phyloP scores from a whole-genome alignment of 257 asterid genomes.

The Plectranthus barbatus region DNA sequence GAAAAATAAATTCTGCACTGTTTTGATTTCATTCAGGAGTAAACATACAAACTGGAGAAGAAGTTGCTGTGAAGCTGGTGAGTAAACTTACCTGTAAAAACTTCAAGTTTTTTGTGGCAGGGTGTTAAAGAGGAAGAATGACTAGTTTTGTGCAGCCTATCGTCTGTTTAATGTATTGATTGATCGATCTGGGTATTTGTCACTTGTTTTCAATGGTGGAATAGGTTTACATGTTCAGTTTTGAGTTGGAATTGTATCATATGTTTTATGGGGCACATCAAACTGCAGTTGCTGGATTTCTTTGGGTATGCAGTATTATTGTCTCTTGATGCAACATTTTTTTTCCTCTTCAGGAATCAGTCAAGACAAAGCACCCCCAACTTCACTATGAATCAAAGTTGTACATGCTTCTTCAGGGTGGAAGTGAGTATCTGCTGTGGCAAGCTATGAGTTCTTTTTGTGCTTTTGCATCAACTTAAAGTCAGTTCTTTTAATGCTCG shows the following conservation, averaged over 20 bases:
- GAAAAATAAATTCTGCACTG: background rate
- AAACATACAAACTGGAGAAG: slow-evolving; percentile 90
- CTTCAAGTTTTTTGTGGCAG: background rate
- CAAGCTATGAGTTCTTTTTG: background rate
- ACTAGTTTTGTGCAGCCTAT: background rate
- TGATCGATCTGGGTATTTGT: background rate
- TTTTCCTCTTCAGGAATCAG: slow-evolving; percentile 59
- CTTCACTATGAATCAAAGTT: slow-evolving; percentile 93
- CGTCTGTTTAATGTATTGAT: background rate
- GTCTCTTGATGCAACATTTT: slow-evolving; percentile 3
- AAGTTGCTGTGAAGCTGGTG: slow-evolving; percentile 95
- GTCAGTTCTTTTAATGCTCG: slow-evolving; percentile 3
- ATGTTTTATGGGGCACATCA: background rate
- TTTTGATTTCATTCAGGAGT: slow-evolving; percentile 45
- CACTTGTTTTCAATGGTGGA: background rate
- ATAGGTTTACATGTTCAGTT: slow-evolving; percentile 5
- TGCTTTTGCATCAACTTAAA: background rate
- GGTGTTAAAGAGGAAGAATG: background rate
- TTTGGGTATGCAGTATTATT: slow-evolving; percentile 7
- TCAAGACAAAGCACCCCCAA: slow-evolving; percentile 92
- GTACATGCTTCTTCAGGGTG: slow-evolving; percentile 97
- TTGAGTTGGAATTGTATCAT: background rate
- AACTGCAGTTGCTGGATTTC: background rate
- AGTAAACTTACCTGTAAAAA: slow-evolving; percentile 14
- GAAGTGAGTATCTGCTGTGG: slow-evolving; percentile 52